phyloP scores from a whole-genome alignment of 306 rosid genomes.

The Carpinus viminea region DNA sequence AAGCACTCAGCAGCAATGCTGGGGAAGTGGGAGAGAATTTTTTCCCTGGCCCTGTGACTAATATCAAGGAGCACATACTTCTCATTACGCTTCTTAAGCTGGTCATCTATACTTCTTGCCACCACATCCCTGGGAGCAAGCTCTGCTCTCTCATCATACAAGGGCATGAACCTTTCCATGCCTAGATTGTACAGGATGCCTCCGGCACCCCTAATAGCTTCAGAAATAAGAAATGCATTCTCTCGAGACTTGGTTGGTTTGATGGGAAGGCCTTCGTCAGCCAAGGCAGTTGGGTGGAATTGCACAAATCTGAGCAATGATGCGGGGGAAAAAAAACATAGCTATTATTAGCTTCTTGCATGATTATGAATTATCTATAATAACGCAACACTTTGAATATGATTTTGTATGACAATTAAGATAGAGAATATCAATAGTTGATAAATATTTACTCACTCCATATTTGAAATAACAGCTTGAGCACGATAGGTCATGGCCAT shows the following conservation, averaged over 20 bases:
- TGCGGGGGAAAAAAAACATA: conserved; percentile 8
- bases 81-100: conserved; percentile 77
- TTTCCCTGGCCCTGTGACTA: conserved; percentile 78
- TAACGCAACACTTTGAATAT: background rate
- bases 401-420: conserved; percentile 9
- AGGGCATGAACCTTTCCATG: conserved; percentile 94
- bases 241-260: conserved; percentile 59
- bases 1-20: conserved; percentile 80
- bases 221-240: conserved; percentile 83
- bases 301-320: conserved; percentile 72
- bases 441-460: conserved; percentile 74
- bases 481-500: conserved; percentile 97
- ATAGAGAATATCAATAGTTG: conserved; percentile 4
- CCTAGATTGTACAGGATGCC: conserved; percentile 78
- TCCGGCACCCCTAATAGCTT: conserved; percentile 93
- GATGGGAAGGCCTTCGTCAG: conserved; percentile 87
- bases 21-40: conserved; percentile 76
- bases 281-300: conserved; percentile 95
- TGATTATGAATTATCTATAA: background rate
- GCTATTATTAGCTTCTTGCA: background rate
- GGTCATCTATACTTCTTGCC: conserved; percentile 95
- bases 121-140: conserved; percentile 98
- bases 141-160: conserved; percentile 88
- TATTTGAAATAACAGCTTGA: conserved; percentile 91
- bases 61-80: conserved; percentile 84